phyloP scores from a whole-genome alignment of 1,284 basidiomycete genomes.

The Irpex rosettiformis region DNA sequence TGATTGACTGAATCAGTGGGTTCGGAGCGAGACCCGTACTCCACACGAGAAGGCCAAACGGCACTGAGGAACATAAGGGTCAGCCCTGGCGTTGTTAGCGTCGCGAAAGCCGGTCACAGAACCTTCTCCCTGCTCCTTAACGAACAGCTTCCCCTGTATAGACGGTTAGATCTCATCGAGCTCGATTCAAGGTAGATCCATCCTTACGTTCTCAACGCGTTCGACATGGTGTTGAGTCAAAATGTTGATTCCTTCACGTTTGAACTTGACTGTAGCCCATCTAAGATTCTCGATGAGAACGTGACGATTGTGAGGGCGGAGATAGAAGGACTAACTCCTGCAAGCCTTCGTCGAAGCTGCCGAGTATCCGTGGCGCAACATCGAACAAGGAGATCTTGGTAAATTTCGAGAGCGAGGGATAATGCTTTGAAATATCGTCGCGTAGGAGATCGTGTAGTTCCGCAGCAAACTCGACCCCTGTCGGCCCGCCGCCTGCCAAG shows the following conservation, averaged over 20 bases:
- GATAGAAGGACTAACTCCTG: slow-evolving; percentile 44
- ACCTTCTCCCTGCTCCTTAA: slow-evolving; percentile 64
- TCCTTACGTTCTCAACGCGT: slow-evolving; percentile 61
- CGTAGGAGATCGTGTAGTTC: slow-evolving; percentile 85
- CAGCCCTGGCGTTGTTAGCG: slow-evolving; percentile 1
- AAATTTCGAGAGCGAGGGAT: slow-evolving; percentile 58
- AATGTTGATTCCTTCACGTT: slow-evolving; percentile 75
- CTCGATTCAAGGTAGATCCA: slow-evolving; percentile 11
- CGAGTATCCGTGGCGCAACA: slow-evolving; percentile 78
- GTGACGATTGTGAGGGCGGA: slow-evolving; percentile 10
- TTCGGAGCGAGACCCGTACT: slow-evolving; percentile 81
- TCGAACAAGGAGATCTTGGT: slow-evolving; percentile 78
- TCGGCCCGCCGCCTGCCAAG: slow-evolving; percentile 61
- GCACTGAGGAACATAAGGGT: slow-evolving; percentile 41
- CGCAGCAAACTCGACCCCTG: slow-evolving; percentile 83
- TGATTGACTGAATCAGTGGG: slow-evolving; percentile 65
- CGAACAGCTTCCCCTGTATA: slow-evolving; percentile 51
- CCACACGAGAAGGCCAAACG: slow-evolving; percentile 85
- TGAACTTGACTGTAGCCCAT: slow-evolving; percentile 72
- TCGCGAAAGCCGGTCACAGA: slow-evolving; percentile 12
- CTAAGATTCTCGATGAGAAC: slow-evolving; percentile 29
- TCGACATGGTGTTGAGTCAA: slow-evolving; percentile 79
- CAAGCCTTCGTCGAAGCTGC: slow-evolving; percentile 72
- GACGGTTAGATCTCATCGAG: slow-evolving; percentile 4
- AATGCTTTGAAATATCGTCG: slow-evolving; percentile 68